Percentiles rank a stretch among this genome's conserved stretches.
Evolutionary conservation across 164 flowering plant genomes (phyloP).

Genomic region (Vitis rupestris): DNA sequence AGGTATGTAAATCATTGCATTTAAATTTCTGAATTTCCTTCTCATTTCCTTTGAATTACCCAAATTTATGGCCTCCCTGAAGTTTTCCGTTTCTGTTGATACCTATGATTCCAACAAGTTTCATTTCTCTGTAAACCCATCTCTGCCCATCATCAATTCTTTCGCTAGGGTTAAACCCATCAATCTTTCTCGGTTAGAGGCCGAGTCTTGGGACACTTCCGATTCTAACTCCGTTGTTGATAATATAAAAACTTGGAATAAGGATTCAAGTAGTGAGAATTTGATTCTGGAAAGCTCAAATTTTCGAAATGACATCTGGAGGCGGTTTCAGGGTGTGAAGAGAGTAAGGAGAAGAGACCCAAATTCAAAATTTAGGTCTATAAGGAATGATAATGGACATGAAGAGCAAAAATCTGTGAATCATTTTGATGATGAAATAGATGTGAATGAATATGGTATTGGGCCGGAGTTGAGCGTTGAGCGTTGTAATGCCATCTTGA

Average conservation of each 20-base stretch:
- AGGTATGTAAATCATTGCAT: no score
- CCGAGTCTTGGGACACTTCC: slow-evolving; percentile 7
- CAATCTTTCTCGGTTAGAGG: slow-evolving; percentile 22
- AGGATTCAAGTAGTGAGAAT: slow-evolving; percentile 10
- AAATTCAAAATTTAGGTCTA: slow-evolving; percentile 9
- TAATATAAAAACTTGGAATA: background rate
- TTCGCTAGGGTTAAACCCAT: slow-evolving; percentile 24
- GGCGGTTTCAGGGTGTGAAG: slow-evolving; percentile 25
- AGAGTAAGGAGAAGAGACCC: slow-evolving; percentile 15
- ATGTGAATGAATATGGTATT: slow-evolving; percentile 30
- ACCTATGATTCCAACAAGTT: slow-evolving; percentile 30
- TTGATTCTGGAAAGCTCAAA: slow-evolving; percentile 8
- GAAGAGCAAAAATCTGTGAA: slow-evolving; percentile 13
- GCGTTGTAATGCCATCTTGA: slow-evolving; percentile 53
- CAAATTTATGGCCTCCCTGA: slow-evolving; percentile 40
- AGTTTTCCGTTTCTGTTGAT: slow-evolving; percentile 31
- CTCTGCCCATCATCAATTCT: slow-evolving; percentile 13
- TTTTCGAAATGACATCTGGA: slow-evolving; percentile 11
- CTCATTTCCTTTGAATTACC: no score
- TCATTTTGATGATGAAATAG: slow-evolving; percentile 25
- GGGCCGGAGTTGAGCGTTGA: slow-evolving; percentile 42
- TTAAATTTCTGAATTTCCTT: no score
- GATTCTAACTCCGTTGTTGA: slow-evolving; percentile 1
- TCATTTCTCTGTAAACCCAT: slow-evolving; percentile 16
- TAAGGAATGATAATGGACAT: slow-evolving; percentile 10